These are phyloP conservation scores for Malus hybrid DNA, from an alignment of 331 rosid genomes.

Conservation along the genomic window DNA sequence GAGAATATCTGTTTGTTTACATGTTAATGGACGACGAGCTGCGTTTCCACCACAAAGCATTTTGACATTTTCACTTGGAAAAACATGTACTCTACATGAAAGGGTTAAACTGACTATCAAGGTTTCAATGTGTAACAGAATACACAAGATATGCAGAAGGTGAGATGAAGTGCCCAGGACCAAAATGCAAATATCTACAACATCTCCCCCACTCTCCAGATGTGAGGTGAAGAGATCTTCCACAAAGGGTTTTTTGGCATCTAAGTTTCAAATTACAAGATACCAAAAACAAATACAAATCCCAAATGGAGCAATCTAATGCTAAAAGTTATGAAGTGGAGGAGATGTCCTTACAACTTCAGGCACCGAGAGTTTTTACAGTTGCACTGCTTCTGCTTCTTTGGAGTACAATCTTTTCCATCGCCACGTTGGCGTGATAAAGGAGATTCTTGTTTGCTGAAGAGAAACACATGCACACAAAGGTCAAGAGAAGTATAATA, in stretches of 20 bases:
- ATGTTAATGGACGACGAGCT: neutral
- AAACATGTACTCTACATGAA: neutral
- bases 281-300: neutral
- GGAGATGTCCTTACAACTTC: slow-evolving; percentile 52
- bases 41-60: neutral
- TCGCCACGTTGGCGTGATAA: slow-evolving; percentile 32
- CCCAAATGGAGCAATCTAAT: neutral
- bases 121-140: neutral
- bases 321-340: slow-evolving; percentile 4
- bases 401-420: slow-evolving; percentile 52
- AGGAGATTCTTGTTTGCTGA: slow-evolving; percentile 64
- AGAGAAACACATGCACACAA: slow-evolving; percentile 18
- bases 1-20: neutral
- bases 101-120: neutral
- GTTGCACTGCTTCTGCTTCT: slow-evolving; percentile 68
- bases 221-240: neutral
- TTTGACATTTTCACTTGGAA: neutral
- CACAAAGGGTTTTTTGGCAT: neutral
- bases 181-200: neutral
- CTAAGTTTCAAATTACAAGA: neutral
- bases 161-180: neutral
- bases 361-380: slow-evolving; percentile 79
- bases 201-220: neutral
- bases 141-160: neutral
- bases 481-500: slow-evolving; percentile 6